Percentiles rank a stretch among this genome's conserved stretches.
Conservation (phyloP, 305 asterid species). For the Solanum hybrid region DNA sequence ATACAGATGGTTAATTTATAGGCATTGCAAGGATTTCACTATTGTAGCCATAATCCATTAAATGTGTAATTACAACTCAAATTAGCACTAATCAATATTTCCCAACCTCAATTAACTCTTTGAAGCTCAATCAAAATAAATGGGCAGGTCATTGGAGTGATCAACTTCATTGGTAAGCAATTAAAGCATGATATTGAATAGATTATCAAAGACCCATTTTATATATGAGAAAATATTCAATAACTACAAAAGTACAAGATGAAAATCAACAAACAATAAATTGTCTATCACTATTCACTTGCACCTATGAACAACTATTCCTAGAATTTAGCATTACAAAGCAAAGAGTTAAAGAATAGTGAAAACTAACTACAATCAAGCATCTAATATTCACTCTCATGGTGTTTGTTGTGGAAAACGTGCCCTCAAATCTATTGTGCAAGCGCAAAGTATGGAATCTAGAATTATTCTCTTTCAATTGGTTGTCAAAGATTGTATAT, state of each 20-base stretch:
- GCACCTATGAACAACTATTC: not conserved
- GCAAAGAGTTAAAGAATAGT: not conserved
- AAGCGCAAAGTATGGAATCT: not conserved
- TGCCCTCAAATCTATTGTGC: not conserved
- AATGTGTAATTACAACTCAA: no score
- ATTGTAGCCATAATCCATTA: not conserved
- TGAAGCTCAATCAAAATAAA: no score
- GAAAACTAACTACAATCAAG: not conserved
- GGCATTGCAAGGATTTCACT: not conserved
- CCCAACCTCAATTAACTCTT: no score
- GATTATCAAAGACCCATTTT: not conserved
- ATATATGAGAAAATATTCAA: not conserved
- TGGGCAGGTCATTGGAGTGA: not conserved
- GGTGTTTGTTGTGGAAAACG: not conserved
- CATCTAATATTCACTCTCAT: not conserved
- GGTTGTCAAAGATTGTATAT: not conserved
- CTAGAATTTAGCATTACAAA: not conserved
- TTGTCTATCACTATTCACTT: not conserved
- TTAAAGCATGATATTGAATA: not conserved
- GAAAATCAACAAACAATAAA: not conserved
- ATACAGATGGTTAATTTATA: not conserved
- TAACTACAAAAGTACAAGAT: not conserved
- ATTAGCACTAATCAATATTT: no score
- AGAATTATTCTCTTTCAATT: not conserved
- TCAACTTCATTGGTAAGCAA: not conserved